Conservation (phyloP, 768 basidiomycete genomes). For the Baorangia bicolor region DNA sequence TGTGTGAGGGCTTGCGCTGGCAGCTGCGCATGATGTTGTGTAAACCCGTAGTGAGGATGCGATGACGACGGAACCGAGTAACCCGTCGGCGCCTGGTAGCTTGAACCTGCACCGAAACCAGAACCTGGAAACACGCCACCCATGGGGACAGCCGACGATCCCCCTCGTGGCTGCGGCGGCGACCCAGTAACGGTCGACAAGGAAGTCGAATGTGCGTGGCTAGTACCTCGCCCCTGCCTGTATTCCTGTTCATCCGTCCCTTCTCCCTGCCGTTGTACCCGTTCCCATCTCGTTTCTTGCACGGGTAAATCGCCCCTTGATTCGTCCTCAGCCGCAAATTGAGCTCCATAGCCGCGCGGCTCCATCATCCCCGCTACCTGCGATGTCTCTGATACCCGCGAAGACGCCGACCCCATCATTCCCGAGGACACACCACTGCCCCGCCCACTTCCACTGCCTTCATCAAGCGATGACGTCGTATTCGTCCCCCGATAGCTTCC, state of each 20-base stretch:
- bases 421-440: slow-evolving; percentile 16
- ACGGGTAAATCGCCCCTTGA: background rate
- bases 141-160: background rate
- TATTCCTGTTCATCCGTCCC: background rate
- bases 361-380: background rate
- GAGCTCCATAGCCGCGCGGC: background rate
- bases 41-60: background rate
- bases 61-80: slow-evolving; percentile 1
- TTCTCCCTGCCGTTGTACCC: background rate
- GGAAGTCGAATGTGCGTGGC: slow-evolving; percentile 26
- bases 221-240: background rate
- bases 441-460: slow-evolving; percentile 6
- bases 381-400: slow-evolving; percentile 1
- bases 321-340: background rate
- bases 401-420: slow-evolving; percentile 12
- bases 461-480: slow-evolving; percentile 22
- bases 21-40: slow-evolving; percentile 13
- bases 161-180: slow-evolving; percentile 8
- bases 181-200: slow-evolving; percentile 26
- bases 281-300: slow-evolving; percentile 1
- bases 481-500: slow-evolving; percentile 22
- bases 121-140: background rate
- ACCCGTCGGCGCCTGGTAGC: background rate
- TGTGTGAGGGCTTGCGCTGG: slow-evolving; percentile 1
- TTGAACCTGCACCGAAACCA: background rate